Evolutionary conservation across 108 stramenopile genomes (phyloP), one percentile per base, ranked within the genome.

Genomic region (Cyclotella sp.): DNA sequence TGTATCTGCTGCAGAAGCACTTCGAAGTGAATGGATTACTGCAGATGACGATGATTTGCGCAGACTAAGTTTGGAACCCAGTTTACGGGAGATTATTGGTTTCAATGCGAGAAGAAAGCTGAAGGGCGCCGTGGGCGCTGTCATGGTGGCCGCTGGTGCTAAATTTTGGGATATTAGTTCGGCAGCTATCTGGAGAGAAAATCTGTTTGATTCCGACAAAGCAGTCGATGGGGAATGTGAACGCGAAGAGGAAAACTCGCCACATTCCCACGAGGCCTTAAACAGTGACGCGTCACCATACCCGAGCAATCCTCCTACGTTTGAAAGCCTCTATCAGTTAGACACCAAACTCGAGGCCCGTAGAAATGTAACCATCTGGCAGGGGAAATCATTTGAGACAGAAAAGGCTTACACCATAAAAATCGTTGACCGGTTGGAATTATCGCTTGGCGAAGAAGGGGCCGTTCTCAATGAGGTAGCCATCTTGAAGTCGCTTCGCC

Each of bases 91-190:
- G 77, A 85, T 95, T 54, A 81, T 89, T 52, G 83, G 84, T 70
- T 97, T 95, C 83, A 83, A 87, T 19, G 94, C 94, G 11, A 68
- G 81, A 55, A 71, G 84, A 18, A 93, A 89, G 55, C 58, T 95
- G 63, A 86, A 88, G 65, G 84, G 87, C 16, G 89, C 93, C 19
- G 84, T 94, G 51, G 47, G 72, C 29, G 70, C 82, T 72, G 76
- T 86, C 45, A 62, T 70, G 67, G 62, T 69, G 60, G 67, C 79
- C 57, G 62, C 70, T 3, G 70, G 70, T 3, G 67, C 76, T 6
- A 82, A 73, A 12, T 87, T 87, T 77, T 89, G 84, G 82, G 66
- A 86, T 18, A 76, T 84, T 42, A 70, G 61, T 21, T 51, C 79
- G 14, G 62, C 81, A 0, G 55, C 85, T 18, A 73, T 88, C 54